Percentiles rank a stretch among this genome's conserved stretches.
phyloP scores from a whole-genome alignment of 2,329 filamentous ascomycete genomes.

The Dendryphion nanum region DNA sequence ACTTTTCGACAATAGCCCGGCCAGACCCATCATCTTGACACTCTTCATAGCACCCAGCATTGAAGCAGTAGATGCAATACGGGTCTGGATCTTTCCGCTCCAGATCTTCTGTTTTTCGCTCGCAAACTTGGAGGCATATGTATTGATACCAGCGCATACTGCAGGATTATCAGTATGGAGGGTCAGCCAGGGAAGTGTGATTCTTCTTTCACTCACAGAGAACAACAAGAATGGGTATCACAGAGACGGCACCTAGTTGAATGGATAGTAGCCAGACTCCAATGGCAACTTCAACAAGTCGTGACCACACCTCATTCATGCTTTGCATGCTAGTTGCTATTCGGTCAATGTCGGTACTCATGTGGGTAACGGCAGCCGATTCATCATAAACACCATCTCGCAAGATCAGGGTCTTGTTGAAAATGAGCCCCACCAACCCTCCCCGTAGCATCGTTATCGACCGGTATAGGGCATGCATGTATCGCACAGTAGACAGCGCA shows the following conservation, averaged over 20 bases:
- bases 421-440: conserved; percentile 9
- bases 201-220: no score
- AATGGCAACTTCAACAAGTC: no score
- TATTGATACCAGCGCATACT: no score
- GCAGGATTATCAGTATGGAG: no score
- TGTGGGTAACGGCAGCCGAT: conserved; percentile 12
- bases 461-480: conserved; percentile 10
- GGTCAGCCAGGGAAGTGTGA: no score
- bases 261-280: no score
- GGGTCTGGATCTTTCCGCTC: conserved; percentile 11
- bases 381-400: conserved; percentile 6
- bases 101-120: conserved; percentile 15
- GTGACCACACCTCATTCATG: no score
- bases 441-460: conserved; percentile 10
- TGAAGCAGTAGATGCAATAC: conserved; percentile 12
- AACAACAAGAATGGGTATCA: no score
- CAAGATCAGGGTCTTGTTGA: conserved; percentile 8
- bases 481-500: conserved; percentile 1
- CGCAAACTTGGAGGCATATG: no score
- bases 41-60: conserved; percentile 13
- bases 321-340: conserved; percentile 8
- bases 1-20: conserved; percentile 2
- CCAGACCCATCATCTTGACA: conserved; percentile 13
- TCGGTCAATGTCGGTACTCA: conserved; percentile 15
- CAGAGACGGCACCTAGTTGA: no score